Evolutionary conservation across 2,329 filamentous ascomycete species (phyloP).

Genomic region (Fusarium ambrosium): DNA sequence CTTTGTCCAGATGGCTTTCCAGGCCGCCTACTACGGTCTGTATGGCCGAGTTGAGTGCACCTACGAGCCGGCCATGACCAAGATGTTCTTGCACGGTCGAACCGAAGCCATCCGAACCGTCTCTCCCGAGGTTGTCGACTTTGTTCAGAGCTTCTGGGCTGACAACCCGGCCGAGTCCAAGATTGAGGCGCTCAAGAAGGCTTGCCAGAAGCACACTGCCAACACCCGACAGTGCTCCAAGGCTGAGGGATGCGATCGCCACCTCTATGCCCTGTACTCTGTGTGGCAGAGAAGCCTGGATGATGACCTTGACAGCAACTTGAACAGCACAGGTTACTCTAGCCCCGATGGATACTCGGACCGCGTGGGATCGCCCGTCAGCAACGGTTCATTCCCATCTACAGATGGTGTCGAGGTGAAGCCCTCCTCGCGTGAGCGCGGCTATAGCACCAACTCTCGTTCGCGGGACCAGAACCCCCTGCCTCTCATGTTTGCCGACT

Average conservation of each 20-base stretch:
- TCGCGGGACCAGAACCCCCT: slow-evolving; percentile 65
- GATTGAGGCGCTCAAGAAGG: slow-evolving; percentile 85
- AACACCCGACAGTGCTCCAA: slow-evolving; percentile 89
- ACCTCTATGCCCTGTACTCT: slow-evolving; percentile 93
- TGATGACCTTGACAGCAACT: slow-evolving; percentile 67
- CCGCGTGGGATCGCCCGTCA: slow-evolving; percentile 58
- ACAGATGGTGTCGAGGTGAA: slow-evolving; percentile 50
- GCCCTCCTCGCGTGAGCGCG: slow-evolving; percentile 59
- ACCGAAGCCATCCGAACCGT: slow-evolving; percentile 94
- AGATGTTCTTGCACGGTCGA: slow-evolving; percentile 90
- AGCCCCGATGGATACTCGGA: slow-evolving; percentile 70
- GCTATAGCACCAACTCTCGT: slow-evolving; percentile 68
- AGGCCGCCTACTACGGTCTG: slow-evolving; percentile 96
- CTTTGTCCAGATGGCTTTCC: slow-evolving; percentile 99
- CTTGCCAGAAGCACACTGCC: slow-evolving; percentile 84
- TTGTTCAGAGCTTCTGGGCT: slow-evolving; percentile 94
- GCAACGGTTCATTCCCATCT: slow-evolving; percentile 61
- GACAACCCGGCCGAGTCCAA: slow-evolving; percentile 87
- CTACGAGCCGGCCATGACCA: slow-evolving; percentile 99
- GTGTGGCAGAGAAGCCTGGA: slow-evolving; percentile 94
- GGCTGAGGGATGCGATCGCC: slow-evolving; percentile 90
- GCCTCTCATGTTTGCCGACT: slow-evolving; percentile 87
- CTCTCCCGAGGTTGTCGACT: slow-evolving; percentile 85
- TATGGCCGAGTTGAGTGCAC: slow-evolving; percentile 95
- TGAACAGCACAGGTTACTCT: slow-evolving; percentile 73